Base-by-base conservation (phyloP, 2,329 filamentous ascomycete genomes). In the Trichoderma harzianum region DNA sequence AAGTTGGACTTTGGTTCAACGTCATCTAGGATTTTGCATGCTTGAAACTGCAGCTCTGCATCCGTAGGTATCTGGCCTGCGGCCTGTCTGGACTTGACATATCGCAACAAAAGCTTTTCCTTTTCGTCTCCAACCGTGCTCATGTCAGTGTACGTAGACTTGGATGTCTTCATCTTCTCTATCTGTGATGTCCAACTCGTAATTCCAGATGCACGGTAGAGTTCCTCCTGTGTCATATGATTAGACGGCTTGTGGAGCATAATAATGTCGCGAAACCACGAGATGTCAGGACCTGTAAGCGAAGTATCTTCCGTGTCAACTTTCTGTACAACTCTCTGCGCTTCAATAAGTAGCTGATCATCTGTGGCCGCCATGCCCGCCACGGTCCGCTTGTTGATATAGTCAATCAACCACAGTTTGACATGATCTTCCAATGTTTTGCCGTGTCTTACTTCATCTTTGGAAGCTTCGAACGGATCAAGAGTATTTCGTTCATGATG, bases 351-450 rank as follows among this genome's bases (percentile, higher is more conserved):
- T 16, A 69, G 57, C 11, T 69, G 51, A 7, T 51, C 39, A 16
- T 69, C 67, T 12, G 67, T 69, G 24, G 39, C 14, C 3, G 67
- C 5, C 16, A 21, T 21, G 24, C 28, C 67, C 6, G 67, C 39
- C 6, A 61, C 21, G 7, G 26, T 30, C 14, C 57, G 28, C 34
- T 69, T 39, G 18, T 61, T 62, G 57, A 69, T 61, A 51, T 69
- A 69, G 8, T 69, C 68, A 55, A 66, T 24, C 3, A 65, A 43
- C 43, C 43, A 66, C 30, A 65, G 53, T 24, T 70, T 70, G 28
- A 70, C 55, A 62, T 72, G 43, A 16, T 69, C 70, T 58, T 68
- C 61, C 4, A 72, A 34, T 18, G 64, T 36, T 21, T 57, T 68
- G 16, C 36, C 55, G 28, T 36, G 7, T 61, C 39, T 47, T 21